Percentiles rank a stretch among this genome's conserved stretches.
Conservation (phyloP, 2,329 filamentous ascomycete genomes). For the Colletotrichum cuscutae region DNA sequence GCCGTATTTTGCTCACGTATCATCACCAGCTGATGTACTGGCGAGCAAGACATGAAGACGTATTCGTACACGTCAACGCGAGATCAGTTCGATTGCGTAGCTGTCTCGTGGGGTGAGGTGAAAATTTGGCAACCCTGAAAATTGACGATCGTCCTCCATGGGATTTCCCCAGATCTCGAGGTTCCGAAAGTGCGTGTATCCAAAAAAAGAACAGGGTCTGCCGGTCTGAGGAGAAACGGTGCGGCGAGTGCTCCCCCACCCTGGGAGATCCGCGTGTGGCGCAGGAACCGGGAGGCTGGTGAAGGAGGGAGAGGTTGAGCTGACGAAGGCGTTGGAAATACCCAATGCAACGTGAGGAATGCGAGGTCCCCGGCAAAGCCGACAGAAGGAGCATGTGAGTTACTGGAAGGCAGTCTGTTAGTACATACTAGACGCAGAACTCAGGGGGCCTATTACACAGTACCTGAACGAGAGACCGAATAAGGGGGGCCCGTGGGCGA, state of each 20-base stretch:
- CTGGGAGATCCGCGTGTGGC: slow-evolving; percentile 33
- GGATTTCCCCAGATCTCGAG: slow-evolving; percentile 33
- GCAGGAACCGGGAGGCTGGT: slow-evolving; percentile 29
- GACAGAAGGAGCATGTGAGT: background rate
- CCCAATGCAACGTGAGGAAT: background rate
- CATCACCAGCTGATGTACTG: background rate
- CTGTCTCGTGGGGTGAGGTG: background rate
- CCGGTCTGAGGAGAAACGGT: slow-evolving; percentile 21
- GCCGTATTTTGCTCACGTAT: background rate
- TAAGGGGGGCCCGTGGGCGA: slow-evolving; percentile 25
- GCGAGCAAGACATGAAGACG: background rate
- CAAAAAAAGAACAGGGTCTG: slow-evolving; percentile 37
- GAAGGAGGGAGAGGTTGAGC: background rate
- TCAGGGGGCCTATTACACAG: slow-evolving; percentile 8
- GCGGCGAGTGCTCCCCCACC: slow-evolving; percentile 26
- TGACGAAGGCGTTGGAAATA: background rate
- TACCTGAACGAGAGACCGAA: slow-evolving; percentile 5
- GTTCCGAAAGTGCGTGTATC: slow-evolving; percentile 8
- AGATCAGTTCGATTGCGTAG: background rate
- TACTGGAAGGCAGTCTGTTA: background rate
- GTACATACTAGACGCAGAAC: slow-evolving; percentile 10
- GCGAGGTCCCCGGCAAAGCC: background rate
- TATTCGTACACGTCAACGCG: background rate
- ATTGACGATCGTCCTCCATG: background rate
- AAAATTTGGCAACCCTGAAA: slow-evolving; percentile 1